A percentile compares a stretch with the other conserved stretches of the same genome.
Conservation (phyloP, 768 basidiomycete genomes). For the Hemileccinum rubropunctum region DNA sequence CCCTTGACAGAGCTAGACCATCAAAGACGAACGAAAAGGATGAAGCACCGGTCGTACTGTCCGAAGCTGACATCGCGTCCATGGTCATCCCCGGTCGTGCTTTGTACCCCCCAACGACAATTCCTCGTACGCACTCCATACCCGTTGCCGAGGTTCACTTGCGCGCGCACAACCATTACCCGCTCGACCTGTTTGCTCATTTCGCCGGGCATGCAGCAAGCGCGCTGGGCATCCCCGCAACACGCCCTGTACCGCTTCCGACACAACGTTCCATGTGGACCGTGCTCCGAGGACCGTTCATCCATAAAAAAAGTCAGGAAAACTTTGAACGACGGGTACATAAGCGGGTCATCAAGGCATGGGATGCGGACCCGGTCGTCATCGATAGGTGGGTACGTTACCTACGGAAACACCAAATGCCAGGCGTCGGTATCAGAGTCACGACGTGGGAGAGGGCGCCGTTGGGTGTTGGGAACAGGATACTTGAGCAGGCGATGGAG, state of each 20-base stretch:
- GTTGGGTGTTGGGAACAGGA: conserved; percentile 46
- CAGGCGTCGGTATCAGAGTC: conserved; percentile 85
- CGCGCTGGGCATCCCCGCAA: conserved; percentile 79
- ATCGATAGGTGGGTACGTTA: conserved; percentile 82
- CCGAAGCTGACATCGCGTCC: conserved; percentile 46
- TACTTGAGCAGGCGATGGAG: conserved; percentile 35
- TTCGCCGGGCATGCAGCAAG: conserved; percentile 83
- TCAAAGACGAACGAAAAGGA: conserved; percentile 3
- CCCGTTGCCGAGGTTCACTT: conserved; percentile 85
- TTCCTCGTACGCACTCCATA: conserved; percentile 61
- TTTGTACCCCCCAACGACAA: conserved; percentile 50
- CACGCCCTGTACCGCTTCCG: conserved; percentile 63
- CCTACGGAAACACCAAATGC: conserved; percentile 67
- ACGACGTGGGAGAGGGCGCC: conserved; percentile 72
- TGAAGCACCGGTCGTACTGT: conserved; percentile 16
- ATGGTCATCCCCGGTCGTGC: conserved; percentile 62
- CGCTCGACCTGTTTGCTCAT: conserved; percentile 77
- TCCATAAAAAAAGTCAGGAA: conserved; percentile 92
- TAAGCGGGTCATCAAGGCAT: conserved; percentile 86
- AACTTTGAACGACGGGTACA: conserved; percentile 88
- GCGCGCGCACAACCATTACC: conserved; percentile 65
- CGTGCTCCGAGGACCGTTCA: conserved; percentile 81
- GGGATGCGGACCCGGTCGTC: conserved; percentile 78
- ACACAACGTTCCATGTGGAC: conserved; percentile 81
- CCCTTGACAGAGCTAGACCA: conserved; percentile 1